Base-by-base conservation (phyloP, 768 basidiomycete genomes). In the Chiua virens region DNA sequence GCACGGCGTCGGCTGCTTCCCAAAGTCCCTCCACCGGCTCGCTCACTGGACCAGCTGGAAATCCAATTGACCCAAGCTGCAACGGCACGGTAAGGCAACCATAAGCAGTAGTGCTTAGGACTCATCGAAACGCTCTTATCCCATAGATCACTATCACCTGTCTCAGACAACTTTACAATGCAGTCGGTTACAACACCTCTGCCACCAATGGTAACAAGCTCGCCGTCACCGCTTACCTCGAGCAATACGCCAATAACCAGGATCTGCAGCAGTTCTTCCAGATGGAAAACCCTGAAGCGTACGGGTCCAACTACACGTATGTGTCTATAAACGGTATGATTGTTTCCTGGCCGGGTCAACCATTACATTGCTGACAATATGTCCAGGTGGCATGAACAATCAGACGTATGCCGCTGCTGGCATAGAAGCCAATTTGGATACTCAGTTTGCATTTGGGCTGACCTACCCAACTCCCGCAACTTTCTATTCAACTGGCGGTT, bases 381-480 rank as follows among this genome's bases (percentile, higher is more conserved):
- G 1, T 48, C 10, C 48, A 86, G 87, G 79, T 43, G 86, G 85
- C 3, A 35, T 69, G 51, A 86, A 89, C 59, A 74, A 76, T 51
- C 86, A 90, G 61, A 79, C 56, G 42, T 38, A 70, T n/a, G 66
- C 65, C 0, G 66, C 71, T 14, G 81, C 86, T 15, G 86, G 86
- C 1, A 59, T 50, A 4, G 89, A 91, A 63, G 87, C 86, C 4
- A 76, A 85, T 54, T 68, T 89, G 23, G 86, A 89, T 54, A 76
- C 78, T 4, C 85, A 88, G 59, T 85, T 82, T 64, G 83, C 79
- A 1, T 83, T 79, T 52, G 87, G 87, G 18, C 49, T 89, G 23
- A 73, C 83, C 5, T 78, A 77, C 60, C 86, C 86, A 1, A 86
- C 79, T 7, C 79, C 79, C 4, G 72, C 70, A 7, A 81, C 77